A percentile compares a stretch with the other conserved stretches of the same genome.
These are phyloP conservation scores for Phialemonium atrogriseum DNA, from an alignment of 2,329 filamentous ascomycete genomes.

Conservation along the genomic window DNA sequence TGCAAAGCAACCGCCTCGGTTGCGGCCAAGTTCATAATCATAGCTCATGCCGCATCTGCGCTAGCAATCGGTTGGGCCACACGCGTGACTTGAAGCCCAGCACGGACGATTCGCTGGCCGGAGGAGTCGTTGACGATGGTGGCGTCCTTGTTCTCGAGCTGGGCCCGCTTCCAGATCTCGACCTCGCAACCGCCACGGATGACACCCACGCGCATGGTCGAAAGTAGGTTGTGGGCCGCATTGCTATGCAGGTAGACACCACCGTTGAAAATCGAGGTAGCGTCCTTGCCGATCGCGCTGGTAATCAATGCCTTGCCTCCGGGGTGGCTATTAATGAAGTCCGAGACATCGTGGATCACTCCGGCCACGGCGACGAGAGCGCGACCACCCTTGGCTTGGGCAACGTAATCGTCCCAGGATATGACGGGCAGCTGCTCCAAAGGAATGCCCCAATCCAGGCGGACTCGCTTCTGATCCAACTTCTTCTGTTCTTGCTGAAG, in stretches of 20 bases:
- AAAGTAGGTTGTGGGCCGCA: conserved; percentile 80
- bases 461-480: conserved; percentile 76
- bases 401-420: conserved; percentile 79
- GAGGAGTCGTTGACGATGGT: conserved; percentile 71
- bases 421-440: conserved; percentile 80
- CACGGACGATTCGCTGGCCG: conserved; percentile 76
- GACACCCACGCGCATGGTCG: conserved; percentile 81
- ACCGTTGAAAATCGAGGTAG: conserved; percentile 85
- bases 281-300: conserved; percentile 77
- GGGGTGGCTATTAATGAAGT: conserved; percentile 86
- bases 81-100: conserved; percentile 79
- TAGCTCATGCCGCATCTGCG: conserved; percentile 67
- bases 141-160: conserved; percentile 77
- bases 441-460: conserved; percentile 78
- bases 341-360: conserved; percentile 75
- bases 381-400: conserved; percentile 68
- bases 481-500: conserved; percentile 89
- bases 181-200: conserved; percentile 82
- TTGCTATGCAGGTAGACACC: conserved; percentile 88
- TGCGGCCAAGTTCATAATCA: too few species aligned
- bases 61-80: conserved; percentile 70
- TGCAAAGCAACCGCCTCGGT: too few species aligned
- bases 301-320: conserved; percentile 82
- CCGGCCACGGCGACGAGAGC: conserved; percentile 71
- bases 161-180: conserved; percentile 85